A percentile compares a stretch with the other conserved stretches of the same genome.
phyloP scores from a whole-genome alignment of 148 eudicot genomes.

The Dianthus caryophyllus region DNA sequence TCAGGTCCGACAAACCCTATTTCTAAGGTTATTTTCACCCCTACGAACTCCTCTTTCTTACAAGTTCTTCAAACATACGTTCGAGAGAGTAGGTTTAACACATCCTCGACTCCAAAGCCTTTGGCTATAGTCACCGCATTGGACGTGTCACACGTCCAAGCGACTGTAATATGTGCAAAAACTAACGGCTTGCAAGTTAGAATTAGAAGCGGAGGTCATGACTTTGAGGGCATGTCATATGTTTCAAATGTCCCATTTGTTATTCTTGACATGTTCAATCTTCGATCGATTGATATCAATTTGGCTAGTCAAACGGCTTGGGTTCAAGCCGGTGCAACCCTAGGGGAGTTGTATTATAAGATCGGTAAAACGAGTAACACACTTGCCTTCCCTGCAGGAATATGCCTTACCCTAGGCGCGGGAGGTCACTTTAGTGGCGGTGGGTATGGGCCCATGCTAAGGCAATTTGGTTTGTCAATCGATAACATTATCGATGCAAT shows the following conservation, averaged over 20 bases:
- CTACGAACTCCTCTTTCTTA: slow-evolving; percentile 15
- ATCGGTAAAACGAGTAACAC: slow-evolving; percentile 21
- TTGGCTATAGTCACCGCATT: slow-evolving; percentile 29
- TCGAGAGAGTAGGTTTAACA: slow-evolving; percentile 30
- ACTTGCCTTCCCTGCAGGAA: slow-evolving; percentile 33
- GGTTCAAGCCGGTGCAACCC: slow-evolving; percentile 31
- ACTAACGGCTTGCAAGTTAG: slow-evolving; percentile 19
- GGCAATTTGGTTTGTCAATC: slow-evolving; percentile 32
- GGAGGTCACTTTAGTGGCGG: slow-evolving; percentile 38
- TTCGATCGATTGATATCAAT: slow-evolving; percentile 23
- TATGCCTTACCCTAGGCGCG: slow-evolving; percentile 25
- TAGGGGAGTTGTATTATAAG: slow-evolving; percentile 33
- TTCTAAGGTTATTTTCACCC: slow-evolving; percentile 13
- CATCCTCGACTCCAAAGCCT: slow-evolving; percentile 32
- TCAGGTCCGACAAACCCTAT: slow-evolving; percentile 6
- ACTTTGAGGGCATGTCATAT: slow-evolving; percentile 36
- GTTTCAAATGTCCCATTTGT: slow-evolving; percentile 26
- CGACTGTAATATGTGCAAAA: slow-evolving; percentile 30
- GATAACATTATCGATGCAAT: slow-evolving; percentile 37
- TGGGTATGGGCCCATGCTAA: slow-evolving; percentile 32
- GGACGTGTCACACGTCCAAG: slow-evolving; percentile 33
- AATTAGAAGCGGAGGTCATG: slow-evolving; percentile 38
- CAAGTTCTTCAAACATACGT: slow-evolving; percentile 20
- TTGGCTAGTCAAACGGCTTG: slow-evolving; percentile 21
- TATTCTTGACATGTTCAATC: slow-evolving; percentile 33